A percentile compares a stretch with the other conserved stretches of the same genome.
Evolutionary conservation across 441 rosid species (phyloP).

Genomic region (Raphanus hybrid): DNA sequence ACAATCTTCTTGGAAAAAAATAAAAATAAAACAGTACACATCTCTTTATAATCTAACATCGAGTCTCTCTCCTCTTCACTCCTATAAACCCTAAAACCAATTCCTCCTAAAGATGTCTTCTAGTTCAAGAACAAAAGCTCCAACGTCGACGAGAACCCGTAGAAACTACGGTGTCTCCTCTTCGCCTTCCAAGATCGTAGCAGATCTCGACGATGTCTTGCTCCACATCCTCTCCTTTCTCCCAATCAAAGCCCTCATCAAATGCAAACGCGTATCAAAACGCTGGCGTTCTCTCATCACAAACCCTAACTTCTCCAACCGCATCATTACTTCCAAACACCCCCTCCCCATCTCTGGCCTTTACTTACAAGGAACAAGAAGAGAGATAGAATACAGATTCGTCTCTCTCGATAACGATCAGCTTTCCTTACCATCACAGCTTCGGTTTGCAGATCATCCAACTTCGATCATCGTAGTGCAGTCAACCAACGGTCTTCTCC

Average conservation of each 20-base stretch:
- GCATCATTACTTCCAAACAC: constrained; percentile 6
- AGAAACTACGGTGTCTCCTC: constrained; percentile 25
- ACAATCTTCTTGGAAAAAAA: constrained; percentile 25
- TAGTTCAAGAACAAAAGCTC: too few relatives aligned
- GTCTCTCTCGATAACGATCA: constrained; percentile 36
- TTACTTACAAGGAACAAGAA: constrained; percentile 6
- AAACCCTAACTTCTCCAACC: constrained; percentile 44
- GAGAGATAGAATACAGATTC: constrained; percentile 23
- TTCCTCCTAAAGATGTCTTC: too few relatives aligned
- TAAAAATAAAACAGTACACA: neutral
- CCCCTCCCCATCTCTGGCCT: constrained; percentile 44
- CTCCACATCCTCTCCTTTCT: constrained; percentile 47
- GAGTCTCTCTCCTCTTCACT: neutral
- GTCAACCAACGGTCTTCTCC: constrained; percentile 60
- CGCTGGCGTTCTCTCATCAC: constrained; percentile 64
- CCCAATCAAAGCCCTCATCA: constrained; percentile 54
- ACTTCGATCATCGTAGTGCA: constrained; percentile 39
- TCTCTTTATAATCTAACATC: constrained; percentile 11
- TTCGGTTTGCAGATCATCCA: constrained; percentile 34
- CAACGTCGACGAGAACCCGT: too few relatives aligned
- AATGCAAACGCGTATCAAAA: constrained; percentile 54
- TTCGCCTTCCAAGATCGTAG: constrained; percentile 40
- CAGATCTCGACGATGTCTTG: constrained; percentile 48
- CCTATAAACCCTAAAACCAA: too few relatives aligned
- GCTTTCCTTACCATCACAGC: constrained; percentile 34